Conservation (phyloP, 208 protist species). For the Novymonas esmeraldas region DNA sequence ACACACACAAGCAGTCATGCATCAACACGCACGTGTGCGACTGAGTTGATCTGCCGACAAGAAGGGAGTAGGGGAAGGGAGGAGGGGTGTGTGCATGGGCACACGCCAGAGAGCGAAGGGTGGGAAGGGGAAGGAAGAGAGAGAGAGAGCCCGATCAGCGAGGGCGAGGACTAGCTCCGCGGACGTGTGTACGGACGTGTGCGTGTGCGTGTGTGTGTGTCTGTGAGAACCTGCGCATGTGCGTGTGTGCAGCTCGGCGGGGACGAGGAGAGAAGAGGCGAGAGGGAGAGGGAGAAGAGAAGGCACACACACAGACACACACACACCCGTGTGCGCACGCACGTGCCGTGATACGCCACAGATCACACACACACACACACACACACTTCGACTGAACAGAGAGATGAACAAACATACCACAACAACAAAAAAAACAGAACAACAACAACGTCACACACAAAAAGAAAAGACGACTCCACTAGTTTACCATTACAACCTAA, state of each 20-base stretch:
- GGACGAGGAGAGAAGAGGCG: background rate
- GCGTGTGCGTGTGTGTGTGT: constrained; percentile 1
- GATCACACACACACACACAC: constrained; percentile 2
- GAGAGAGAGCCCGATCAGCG: background rate
- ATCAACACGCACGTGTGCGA: too few species aligned
- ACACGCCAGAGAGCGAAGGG: too few species aligned
- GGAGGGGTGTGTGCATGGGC: too few species aligned
- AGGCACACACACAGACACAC: background rate
- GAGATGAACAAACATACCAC: background rate
- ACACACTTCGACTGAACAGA: background rate
- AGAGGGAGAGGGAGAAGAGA: background rate
- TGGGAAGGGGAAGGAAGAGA: background rate
- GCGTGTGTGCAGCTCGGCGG: background rate
- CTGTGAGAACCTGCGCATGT: background rate
- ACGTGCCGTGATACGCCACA: too few species aligned
- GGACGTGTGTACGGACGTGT: background rate
- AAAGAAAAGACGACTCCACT: background rate
- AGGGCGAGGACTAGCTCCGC: too few species aligned
- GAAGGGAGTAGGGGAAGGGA: too few species aligned
- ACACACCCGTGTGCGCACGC: background rate
- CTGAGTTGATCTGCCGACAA: too few species aligned
- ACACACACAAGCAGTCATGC: too few species aligned
- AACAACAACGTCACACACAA: too few species aligned
- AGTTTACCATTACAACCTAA: too few species aligned
- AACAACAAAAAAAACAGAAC: background rate